Evolutionary conservation across 441 rosid genomes (phyloP).

Genomic region (Daphne laureola): DNA sequence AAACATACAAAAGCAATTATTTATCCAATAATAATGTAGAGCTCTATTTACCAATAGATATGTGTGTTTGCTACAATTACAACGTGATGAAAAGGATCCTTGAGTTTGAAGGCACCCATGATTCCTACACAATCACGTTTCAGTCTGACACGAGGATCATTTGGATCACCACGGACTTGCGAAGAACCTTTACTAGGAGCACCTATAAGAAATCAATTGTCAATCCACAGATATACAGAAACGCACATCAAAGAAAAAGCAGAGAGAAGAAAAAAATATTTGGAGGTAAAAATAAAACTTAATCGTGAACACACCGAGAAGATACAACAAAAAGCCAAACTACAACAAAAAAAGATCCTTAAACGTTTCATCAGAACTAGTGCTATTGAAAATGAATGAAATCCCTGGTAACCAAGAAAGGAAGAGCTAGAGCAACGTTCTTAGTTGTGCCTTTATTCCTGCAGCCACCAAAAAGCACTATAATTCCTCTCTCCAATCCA

Average conservation of each 20-base stretch:
- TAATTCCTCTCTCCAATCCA: too few species aligned
- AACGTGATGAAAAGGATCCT: slow-evolving; percentile 39
- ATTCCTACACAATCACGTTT: slow-evolving; percentile 90
- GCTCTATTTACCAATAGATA: slow-evolving; percentile 56
- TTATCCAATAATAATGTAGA: neutral
- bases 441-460: too few species aligned
- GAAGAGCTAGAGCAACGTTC: too few species aligned
- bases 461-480: too few species aligned
- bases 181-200: slow-evolving; percentile 23
- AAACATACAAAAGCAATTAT: neutral
- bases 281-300: slow-evolving; percentile 1
- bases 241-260: neutral
- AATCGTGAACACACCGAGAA: too few species aligned
- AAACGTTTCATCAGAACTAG: too few species aligned
- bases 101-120: slow-evolving; percentile 82
- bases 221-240: neutral
- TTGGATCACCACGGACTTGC: slow-evolving; percentile 55
- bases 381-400: too few species aligned
- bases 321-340: too few species aligned
- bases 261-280: neutral
- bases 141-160: slow-evolving; percentile 70
- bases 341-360: too few species aligned
- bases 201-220: slow-evolving; percentile 20
- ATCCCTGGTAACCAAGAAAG: too few species aligned
- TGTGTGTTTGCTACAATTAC: slow-evolving; percentile 83